Evolutionary conservation across 2,329 filamentous ascomycete genomes (phyloP).

Genomic region (Phyllosticta citriasiana): DNA sequence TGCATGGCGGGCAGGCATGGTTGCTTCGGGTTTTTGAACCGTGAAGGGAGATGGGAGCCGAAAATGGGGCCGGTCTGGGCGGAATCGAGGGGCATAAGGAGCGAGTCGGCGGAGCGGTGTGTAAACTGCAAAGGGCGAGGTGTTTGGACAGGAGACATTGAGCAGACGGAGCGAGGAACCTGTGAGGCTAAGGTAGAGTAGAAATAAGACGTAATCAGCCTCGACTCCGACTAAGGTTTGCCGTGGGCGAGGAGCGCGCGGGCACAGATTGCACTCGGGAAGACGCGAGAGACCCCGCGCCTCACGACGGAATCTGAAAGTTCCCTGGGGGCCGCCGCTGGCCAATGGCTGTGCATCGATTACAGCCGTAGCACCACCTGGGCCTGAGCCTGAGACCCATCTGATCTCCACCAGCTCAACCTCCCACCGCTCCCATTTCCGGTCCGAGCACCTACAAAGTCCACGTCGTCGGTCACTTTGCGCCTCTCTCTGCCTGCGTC

Average conservation of each 20-base stretch:
- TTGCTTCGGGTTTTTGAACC: neutral
- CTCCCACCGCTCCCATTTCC: conserved; percentile 5
- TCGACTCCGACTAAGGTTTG: neutral
- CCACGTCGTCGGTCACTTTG: conserved; percentile 3
- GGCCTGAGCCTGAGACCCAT: conserved; percentile 1
- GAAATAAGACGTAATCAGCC: neutral
- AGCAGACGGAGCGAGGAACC: neutral
- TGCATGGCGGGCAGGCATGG: neutral
- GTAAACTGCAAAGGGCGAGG: neutral
- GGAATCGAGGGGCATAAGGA: neutral
- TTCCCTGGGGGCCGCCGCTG: neutral
- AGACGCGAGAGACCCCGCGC: neutral
- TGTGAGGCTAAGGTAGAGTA: neutral
- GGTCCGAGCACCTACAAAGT: conserved; percentile 2
- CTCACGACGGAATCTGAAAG: neutral
- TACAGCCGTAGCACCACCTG: conserved; percentile 10
- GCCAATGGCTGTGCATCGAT: conserved; percentile 1
- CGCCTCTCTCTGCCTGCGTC: neutral
- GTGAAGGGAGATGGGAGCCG: neutral
- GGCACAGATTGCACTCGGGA: neutral
- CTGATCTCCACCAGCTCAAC: conserved; percentile 1
- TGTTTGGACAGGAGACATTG: neutral
- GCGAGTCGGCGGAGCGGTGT: neutral
- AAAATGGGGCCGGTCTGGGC: neutral
- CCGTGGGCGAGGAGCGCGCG: neutral